Conservation (phyloP, 495 filamentous ascomycete species). For the Letharia lupina region DNA sequence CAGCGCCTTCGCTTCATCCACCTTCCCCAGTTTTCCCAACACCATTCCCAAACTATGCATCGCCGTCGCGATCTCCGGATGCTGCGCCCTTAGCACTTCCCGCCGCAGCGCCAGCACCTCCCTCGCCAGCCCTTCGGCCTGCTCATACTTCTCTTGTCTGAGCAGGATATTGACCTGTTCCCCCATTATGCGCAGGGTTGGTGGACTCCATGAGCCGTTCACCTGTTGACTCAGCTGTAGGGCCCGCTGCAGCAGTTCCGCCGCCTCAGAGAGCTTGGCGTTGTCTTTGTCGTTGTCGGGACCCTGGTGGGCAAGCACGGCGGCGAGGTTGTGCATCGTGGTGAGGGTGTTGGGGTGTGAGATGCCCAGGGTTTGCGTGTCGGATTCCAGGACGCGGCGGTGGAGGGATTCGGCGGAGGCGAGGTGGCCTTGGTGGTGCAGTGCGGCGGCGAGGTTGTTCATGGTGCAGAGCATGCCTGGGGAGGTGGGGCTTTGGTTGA, state of each 20-base stretch:
- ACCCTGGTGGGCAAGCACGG: neutral
- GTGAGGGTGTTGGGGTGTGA: neutral
- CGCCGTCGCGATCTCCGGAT: slow-evolving; percentile 1
- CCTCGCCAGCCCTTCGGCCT: neutral
- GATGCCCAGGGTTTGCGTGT: neutral
- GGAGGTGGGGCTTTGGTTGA: slow-evolving; percentile 3
- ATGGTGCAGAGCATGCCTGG: slow-evolving; percentile 4
- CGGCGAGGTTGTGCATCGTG: slow-evolving; percentile 3
- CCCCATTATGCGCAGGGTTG: neutral
- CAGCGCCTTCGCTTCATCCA: slow-evolving; percentile 5
- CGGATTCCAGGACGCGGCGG: slow-evolving; percentile 1
- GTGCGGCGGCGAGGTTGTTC: neutral
- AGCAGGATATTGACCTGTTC: neutral
- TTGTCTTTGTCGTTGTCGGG: neutral
- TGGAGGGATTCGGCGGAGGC: slow-evolving; percentile 4
- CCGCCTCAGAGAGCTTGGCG: slow-evolving; percentile 4
- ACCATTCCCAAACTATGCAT: neutral
- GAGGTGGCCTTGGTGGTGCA: slow-evolving; percentile 2
- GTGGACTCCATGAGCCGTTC: neutral
- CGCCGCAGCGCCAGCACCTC: slow-evolving; percentile 1
- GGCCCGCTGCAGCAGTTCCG: slow-evolving; percentile 1
- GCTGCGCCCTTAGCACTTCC: slow-evolving; percentile 1
- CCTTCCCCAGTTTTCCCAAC: neutral
- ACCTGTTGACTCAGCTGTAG: neutral
- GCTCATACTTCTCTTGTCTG: slow-evolving; percentile 2